Conservation (phyloP, 2,329 filamentous ascomycete genomes). For the Neopestalotiopsis clavispora region DNA sequence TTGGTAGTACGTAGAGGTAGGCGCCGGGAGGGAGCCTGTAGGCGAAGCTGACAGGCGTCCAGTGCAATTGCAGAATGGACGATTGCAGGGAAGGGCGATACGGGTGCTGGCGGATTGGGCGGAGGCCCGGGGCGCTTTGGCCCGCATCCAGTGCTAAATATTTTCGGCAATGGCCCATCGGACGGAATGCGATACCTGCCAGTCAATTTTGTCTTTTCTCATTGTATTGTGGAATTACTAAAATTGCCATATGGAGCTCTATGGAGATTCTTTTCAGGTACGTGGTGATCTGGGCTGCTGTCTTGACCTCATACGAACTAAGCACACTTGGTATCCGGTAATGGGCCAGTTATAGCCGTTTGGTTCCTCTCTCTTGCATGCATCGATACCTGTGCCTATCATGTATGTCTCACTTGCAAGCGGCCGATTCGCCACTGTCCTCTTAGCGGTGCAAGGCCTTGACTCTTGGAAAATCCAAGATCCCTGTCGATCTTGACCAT, state of each 20-base stretch:
- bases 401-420: constrained; percentile 19
- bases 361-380: neutral
- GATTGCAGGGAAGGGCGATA: constrained; percentile 12
- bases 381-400: neutral
- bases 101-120: constrained; percentile 1
- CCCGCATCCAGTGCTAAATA: neutral
- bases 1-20: neutral
- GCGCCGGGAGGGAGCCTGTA: constrained; percentile 17
- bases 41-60: neutral
- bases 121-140: neutral
- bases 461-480: neutral
- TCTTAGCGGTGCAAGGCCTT: neutral
- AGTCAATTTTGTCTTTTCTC: neutral
- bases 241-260: neutral
- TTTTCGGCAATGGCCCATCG: neutral
- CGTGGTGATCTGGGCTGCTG: neutral
- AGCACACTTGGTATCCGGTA: neutral
- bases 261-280: neutral
- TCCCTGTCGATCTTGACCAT: constrained; percentile 3
- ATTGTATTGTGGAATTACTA: neutral
- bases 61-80: neutral
- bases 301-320: neutral
- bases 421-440: constrained; percentile 5
- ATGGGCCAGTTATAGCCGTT: neutral
- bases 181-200: neutral